Evolutionary conservation across 257 asterid species (phyloP).

Genomic region (Gentiana dahurica): DNA sequence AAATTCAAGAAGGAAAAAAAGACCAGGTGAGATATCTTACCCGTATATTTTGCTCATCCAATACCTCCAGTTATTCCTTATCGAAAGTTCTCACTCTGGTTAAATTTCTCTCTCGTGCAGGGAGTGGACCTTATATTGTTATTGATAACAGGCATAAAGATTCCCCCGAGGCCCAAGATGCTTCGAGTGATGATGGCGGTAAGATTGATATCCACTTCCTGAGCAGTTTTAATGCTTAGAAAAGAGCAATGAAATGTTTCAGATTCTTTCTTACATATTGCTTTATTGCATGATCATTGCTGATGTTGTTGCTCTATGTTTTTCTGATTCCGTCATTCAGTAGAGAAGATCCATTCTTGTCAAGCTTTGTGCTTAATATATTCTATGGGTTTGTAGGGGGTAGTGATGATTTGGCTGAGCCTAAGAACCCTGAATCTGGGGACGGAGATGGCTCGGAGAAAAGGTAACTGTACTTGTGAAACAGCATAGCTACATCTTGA

Average conservation of each 20-base stretch:
- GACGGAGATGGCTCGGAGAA: slow-evolving; percentile 40
- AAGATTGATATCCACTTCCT: not conserved
- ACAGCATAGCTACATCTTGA: too few relatives aligned
- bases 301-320: not conserved
- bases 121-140: slow-evolving; percentile 91
- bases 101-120: slow-evolving; percentile 29
- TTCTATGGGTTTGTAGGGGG: slow-evolving; percentile 39
- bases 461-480: slow-evolving; percentile 32
- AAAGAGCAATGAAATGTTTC: not conserved
- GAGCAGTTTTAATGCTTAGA: not conserved
- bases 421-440: slow-evolving; percentile 31
- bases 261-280: not conserved
- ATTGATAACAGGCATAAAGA: slow-evolving; percentile 63
- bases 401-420: slow-evolving; percentile 39
- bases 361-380: not conserved
- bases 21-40: slow-evolving; percentile 40
- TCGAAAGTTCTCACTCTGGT: not conserved
- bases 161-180: slow-evolving; percentile 36
- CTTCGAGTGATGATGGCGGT: slow-evolving; percentile 90
- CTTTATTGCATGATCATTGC: not conserved
- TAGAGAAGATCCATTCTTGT: too few relatives aligned
- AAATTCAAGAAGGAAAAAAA: slow-evolving; percentile 76
- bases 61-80: not conserved
- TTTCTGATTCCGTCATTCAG: too few relatives aligned
- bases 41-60: not conserved